Base-by-base conservation (phyloP, 78 protist species). In the Tieghemostelium lacteum region DNA sequence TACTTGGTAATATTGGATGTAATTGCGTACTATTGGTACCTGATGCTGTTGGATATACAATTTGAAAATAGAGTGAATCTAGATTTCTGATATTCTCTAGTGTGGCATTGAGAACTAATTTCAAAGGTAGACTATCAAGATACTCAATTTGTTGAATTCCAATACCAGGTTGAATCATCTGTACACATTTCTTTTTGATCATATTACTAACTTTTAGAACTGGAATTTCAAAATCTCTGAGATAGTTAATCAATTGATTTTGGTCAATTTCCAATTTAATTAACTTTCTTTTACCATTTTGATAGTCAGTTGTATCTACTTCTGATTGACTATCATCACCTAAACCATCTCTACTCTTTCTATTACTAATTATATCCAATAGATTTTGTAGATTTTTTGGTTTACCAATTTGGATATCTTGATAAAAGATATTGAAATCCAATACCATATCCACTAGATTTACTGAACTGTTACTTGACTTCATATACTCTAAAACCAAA, bases 81-180 rank as follows among this genome's bases (percentile, higher is more conserved):
- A 83, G 36, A 69, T 57, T 83, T 83, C 55, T 61, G 31, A 83
- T 45, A 58, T 83, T 83, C 29, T 83, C 80, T 33, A 83, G 24
- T 3, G 20, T 33, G 37, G 75, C 91, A 66, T 55, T 66, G 20
- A 83, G 58, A 22, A 5, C 10, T 22, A 83, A 42, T 31, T 83
- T 83, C 22, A 55, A 14, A 40, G 91, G 91, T 20, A 45, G 52
- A 31, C 49, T 58, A 29, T 83, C 76, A 4, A 69, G 17, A 16
- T 36, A 66, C 26, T 83, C 91, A 10, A 69, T 64, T 54, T 76
- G 67, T 45, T 83, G 63, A 16, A 69, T 74, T 24, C 22, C 33
- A 12, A 63, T 66, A 16, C 55, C 29, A 6, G 88, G 75, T 42
- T 26, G 19, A 8, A 69, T 24, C 10, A 58, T 62, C 22, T 69